Evolutionary conservation across 192 early-diverging fungal genomes (phyloP), one percentile per base, ranked within the genome.

Genomic region (Ambispora gerdemannii): DNA sequence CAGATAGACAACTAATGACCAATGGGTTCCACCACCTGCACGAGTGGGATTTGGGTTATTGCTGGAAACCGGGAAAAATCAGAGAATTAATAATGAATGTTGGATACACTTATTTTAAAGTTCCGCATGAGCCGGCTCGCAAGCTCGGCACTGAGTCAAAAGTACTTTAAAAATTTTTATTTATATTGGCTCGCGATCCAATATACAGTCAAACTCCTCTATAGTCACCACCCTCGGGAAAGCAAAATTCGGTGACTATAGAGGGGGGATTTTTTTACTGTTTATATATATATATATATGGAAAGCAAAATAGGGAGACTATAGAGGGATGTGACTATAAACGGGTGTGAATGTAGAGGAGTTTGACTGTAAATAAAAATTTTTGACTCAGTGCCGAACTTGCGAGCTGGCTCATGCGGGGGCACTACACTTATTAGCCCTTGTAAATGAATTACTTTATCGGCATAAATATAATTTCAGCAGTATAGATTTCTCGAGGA

Each of bases 1-100:
- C 1, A 47, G n/a, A 27, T 47, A 65, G 1, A 65, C 38, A 20
- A 65, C 31, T 65, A 65, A 49, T 3, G 36, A 47, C 63, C 63
- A 65, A 34, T 65, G 63, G 25, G 35, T 50, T 65, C 63, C 63
- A 28, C 63, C 63, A 28, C 63, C 36, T 10, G 38, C 63, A 15
- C 4, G 11, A 8, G 10, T 30, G 17, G 22, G 31, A 49, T 65
- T 30, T 0, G 17, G 11, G 49, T 65, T 65, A 49, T 65, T 24
- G 49, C 34, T 65, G 19, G 25, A 22, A 7, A 49, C 15, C 35
- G 24, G 13, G 24, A 38, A 64, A 34, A 64, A 30, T 34, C n/a
- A n/a, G n/a, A n/a, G n/a, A n/a, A n/a, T n/a, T n/a, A n/a, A n/a
- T n/a, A n/a, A n/a, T n/a, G n/a, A n/a, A n/a, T n/a, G n/a, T n/a